Base-by-base conservation (phyloP, 2,329 filamentous ascomycete species). In the Sporothrix pseudoabietina region DNA sequence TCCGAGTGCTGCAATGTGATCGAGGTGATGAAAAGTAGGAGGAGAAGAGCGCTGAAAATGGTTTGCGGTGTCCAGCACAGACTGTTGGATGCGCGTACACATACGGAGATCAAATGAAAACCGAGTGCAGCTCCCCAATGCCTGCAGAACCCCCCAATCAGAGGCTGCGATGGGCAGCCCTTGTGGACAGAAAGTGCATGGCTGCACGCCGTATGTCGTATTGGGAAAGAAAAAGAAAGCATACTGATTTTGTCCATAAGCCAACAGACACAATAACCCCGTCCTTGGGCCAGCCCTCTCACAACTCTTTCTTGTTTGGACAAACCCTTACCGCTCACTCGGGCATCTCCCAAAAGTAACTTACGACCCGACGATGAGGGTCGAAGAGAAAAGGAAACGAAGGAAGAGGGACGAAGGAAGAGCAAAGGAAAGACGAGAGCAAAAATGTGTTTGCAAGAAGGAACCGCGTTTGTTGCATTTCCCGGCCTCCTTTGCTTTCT, bases 201-300 rank as follows among this genome's bases (percentile, higher is more conserved):
- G 59, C 30, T 26, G 39, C 16, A 26, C 39, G 26, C n/a, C n/a
- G n/a, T n/a, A n/a, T 7, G 35, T 7, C 35, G 35, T 35, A 41
- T 26, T 35, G 59, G 19, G 32, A 44, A 41, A 26, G 22, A 39
- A 49, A 66, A 66, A 66, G 63, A 66, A 66, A 66, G 22, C 41
- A 49, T 63, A 63, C 22, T 63, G 19, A 4, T n/a, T 22, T 65
- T 22, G 10, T 7, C 35, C n/a, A 26, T 26, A 14, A n/a, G 26
- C 35, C 41, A 66, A 30, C 41, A 66, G 41, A 19, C 63, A 61
- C 57, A 49, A 2, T 49, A 32, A 30, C 26, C 19, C 39, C 41
- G 59, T 26, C 5, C 32, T 22, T n/a, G 59, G 32, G 32, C 32
- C 57, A 41, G 35, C n/a, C 3, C 35, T 63, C 35, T n/a, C 26